Evolutionary conservation across 345 rosid species (phyloP), one percentile per base, ranked within the genome.

Genomic region (Eucalyptus coolabah): DNA sequence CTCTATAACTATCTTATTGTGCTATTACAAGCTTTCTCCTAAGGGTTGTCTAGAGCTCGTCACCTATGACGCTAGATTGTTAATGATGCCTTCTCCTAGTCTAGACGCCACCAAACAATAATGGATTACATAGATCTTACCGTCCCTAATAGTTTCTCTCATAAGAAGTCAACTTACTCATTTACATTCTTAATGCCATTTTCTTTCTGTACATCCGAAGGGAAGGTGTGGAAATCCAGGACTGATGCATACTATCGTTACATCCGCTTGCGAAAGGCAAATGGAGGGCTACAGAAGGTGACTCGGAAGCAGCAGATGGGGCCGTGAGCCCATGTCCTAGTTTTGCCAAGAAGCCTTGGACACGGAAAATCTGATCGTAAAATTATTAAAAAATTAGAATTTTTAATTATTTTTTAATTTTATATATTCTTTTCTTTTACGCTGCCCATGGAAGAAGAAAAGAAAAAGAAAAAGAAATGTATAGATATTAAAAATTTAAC

Each of bases 191-290:
- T 56, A 56, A 56, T 56, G 30, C 60, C 63, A 56, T 23, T 56
- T 56, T 56, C 12, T 56, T 56, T 56, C 6, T 56, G 13, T 56
- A 23, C 63, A 24, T 56, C 6, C 0, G 30, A 56, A 56, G 63
- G 28, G 59, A 53, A 24, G 2, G 63, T 23, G 0, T 9, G 63
- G 63, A 56, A 56, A 56, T 56, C 63, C 26, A 56, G 63, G 63
- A 56, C 30, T 0, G 6, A 21, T 9, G 28, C 63, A 56, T 23
- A 0, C 30, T 0, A 21, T 56, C 63, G 30, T 56, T 4, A 56
- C 13, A 56, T 23, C 63, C 23, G 30, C 63, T 56, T 56, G 63
- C 30, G 3, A 23, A 56, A 24, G 30, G 63, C 30, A 56, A 56
- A 56, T 56, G 30, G 63, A 56, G 30, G 30, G 63, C 30, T 56